These are phyloP conservation scores for Sporothrix variecibatus DNA, from an alignment of 2,329 filamentous ascomycete species.

Conservation along the genomic window DNA sequence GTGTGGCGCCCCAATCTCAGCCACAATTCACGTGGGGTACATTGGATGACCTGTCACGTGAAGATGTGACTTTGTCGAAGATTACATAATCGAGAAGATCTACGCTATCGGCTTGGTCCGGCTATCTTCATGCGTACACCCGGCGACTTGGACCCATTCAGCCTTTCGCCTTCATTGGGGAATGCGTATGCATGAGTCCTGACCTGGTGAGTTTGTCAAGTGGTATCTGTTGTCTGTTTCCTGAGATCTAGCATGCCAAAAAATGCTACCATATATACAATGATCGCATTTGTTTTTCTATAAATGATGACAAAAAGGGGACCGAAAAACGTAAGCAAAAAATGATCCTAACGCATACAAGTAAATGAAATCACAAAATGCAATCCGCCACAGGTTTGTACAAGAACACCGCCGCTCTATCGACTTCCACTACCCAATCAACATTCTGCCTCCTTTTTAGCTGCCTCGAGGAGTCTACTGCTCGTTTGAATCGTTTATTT, in stretches of 20 bases:
- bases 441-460: not conserved
- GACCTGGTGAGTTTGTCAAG: conserved; percentile 2
- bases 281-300: conserved; percentile 18
- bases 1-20: conserved; percentile 27
- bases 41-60: conserved; percentile 3
- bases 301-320: not conserved
- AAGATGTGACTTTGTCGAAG: not conserved
- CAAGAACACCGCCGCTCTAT: not conserved
- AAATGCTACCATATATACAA: conserved; percentile 16
- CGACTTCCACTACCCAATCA: not conserved
- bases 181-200: not conserved
- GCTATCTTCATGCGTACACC: conserved; percentile 18
- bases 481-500: conserved; percentile 33
- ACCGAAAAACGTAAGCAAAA: not conserved
- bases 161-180: not conserved
- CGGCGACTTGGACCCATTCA: not conserved
- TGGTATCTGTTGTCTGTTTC: not conserved
- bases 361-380: conserved; percentile 6
- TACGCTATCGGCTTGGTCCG: not conserved
- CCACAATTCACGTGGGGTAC: conserved; percentile 17
- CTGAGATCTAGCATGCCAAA: not conserved
- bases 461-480: not conserved
- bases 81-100: not conserved
- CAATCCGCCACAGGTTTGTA: conserved; percentile 18
- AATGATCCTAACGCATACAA: conserved; percentile 11